phyloP scores from a whole-genome alignment of 2,329 filamentous ascomycete genomes.

The Colletotrichum shisoi region DNA sequence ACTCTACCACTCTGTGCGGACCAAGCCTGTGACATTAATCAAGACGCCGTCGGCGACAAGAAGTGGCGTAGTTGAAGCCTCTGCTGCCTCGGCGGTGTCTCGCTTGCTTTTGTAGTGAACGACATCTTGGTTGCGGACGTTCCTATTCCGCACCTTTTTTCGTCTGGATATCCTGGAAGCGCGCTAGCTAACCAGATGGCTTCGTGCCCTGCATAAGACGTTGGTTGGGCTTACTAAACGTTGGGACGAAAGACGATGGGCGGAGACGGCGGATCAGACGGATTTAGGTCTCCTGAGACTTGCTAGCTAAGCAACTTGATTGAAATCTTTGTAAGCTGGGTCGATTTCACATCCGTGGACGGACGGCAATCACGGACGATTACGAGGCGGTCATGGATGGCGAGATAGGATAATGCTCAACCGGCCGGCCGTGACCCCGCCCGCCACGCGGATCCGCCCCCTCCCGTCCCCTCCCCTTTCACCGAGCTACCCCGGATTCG shows the following conservation, averaged over 20 bases:
- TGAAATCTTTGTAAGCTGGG: not conserved
- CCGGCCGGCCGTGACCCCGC: conserved; percentile 6
- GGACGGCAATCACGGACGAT: not conserved
- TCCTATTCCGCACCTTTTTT: not conserved
- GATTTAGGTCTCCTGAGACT: not conserved
- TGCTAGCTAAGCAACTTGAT: not conserved
- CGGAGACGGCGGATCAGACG: not conserved
- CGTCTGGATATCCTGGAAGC: not conserved
- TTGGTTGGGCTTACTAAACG: too few species aligned
- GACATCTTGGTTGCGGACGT: not conserved
- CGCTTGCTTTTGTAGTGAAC: not conserved
- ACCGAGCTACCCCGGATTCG: conserved; percentile 2
- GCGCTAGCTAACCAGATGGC: too few species aligned
- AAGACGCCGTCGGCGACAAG: not conserved
- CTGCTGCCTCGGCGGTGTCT: too few species aligned
- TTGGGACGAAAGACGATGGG: not conserved
- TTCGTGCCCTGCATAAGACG: not conserved
- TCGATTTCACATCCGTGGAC: not conserved
- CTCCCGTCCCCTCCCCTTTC: not conserved
- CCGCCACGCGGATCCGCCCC: conserved; percentile 6
- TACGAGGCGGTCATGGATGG: not conserved
- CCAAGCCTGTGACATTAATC: too few species aligned
- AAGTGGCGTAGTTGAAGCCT: too few species aligned
- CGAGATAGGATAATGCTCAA: conserved; percentile 29
- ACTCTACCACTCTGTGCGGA: too few species aligned